A percentile compares a stretch with the other conserved stretches of the same genome.
These are phyloP conservation scores for Esteya vermicola DNA, from an alignment of 2,329 filamentous ascomycete species.

Conservation along the genomic window DNA sequence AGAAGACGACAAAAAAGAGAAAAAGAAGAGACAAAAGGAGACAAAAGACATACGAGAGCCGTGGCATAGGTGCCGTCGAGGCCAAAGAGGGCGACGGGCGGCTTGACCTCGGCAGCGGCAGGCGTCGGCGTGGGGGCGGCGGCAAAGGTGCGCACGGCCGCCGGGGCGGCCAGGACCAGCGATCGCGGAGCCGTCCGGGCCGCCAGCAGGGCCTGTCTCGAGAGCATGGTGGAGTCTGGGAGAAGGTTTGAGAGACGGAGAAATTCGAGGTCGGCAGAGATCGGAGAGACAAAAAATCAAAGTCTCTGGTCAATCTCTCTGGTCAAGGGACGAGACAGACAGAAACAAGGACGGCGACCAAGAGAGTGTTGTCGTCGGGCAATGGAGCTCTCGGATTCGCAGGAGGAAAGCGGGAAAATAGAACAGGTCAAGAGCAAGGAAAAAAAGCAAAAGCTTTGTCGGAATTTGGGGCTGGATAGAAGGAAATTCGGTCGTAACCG, in stretches of 20 bases:
- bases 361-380: too few relatives aligned
- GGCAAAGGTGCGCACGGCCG: conserved; percentile 75
- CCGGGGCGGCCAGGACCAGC: conserved; percentile 49
- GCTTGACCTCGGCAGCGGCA: conserved; percentile 65
- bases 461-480: conserved; percentile 22
- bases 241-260: conserved; percentile 10
- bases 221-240: conserved; percentile 35
- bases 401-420: neutral
- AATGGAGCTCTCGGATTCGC: too few relatives aligned
- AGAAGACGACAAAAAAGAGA: neutral
- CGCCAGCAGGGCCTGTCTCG: conserved; percentile 39
- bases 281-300: neutral
- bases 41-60: conserved; percentile 70
- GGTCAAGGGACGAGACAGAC: neutral
- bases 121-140: conserved; percentile 51
- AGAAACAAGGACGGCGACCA: neutral
- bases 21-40: neutral
- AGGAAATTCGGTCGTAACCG: conserved; percentile 20
- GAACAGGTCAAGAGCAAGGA: neutral
- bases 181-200: conserved; percentile 40
- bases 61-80: conserved; percentile 97
- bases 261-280: neutral
- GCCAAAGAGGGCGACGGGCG: conserved; percentile 84
- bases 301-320: too few relatives aligned
- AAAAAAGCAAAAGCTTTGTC: conserved; percentile 6